Percentiles rank a stretch among this genome's conserved stretches.
phyloP scores from a whole-genome alignment of 176 grass and related monocot species.

The Musa acuminata region DNA sequence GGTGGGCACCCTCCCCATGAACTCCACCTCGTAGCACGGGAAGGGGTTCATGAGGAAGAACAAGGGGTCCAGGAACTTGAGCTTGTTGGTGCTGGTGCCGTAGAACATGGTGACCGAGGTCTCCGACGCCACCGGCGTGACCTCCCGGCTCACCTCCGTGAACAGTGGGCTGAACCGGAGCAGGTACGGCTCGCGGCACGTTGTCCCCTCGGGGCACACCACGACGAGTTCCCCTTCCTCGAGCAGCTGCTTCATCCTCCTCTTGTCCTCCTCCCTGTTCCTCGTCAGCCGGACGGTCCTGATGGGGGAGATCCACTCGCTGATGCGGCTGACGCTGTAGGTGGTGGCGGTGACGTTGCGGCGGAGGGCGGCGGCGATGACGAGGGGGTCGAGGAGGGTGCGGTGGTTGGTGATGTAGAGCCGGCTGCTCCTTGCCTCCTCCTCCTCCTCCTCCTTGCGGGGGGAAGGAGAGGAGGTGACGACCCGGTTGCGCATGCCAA shows the following conservation, averaged over 20 bases:
- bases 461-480: no score
- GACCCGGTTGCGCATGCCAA: conserved; percentile 14
- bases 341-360: conserved; percentile 6
- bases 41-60: conserved; percentile 60
- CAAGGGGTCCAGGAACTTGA: conserved; percentile 52
- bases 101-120: conserved; percentile 42
- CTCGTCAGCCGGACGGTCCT: conserved; percentile 35
- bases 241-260: conserved; percentile 31
- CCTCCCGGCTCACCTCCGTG: conserved; percentile 41
- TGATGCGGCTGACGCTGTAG: neutral
- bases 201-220: conserved; percentile 78
- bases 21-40: conserved; percentile 39
- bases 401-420: conserved; percentile 12
- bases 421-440: no score
- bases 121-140: neutral
- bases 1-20: conserved; percentile 32
- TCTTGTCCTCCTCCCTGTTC: conserved; percentile 42
- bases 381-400: conserved; percentile 9
- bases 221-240: conserved; percentile 33
- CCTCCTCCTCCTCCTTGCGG: no score
- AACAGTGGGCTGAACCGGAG: conserved; percentile 62
- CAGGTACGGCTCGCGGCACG: conserved; percentile 65
- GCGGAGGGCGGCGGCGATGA: neutral
- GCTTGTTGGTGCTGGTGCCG: conserved; percentile 39
- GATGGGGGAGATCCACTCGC: conserved; percentile 22